A percentile compares a stretch with the other conserved stretches of the same genome.
Conservation (phyloP, 2,329 filamentous ascomycete species). For the Penicillium sp. region DNA sequence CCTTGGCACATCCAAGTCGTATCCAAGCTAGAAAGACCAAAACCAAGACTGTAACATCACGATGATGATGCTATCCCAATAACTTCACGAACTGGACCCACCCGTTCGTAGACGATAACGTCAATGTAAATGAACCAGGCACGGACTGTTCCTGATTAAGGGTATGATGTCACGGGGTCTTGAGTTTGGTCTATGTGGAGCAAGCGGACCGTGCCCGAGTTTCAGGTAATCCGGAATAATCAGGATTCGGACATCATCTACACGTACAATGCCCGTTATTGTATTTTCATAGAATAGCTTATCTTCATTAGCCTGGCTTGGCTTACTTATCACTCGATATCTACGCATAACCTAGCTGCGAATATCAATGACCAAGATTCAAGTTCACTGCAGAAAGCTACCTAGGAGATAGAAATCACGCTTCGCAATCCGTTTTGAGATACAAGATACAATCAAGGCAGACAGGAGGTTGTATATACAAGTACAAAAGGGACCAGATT, state of each 20-base stretch:
- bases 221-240: not conserved
- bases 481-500: not conserved
- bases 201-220: not conserved
- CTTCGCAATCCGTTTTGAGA: not conserved
- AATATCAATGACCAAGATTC: not conserved
- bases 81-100: not conserved
- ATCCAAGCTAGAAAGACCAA: not conserved
- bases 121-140: conserved; percentile 1
- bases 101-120: not conserved
- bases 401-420: not conserved
- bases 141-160: not conserved
- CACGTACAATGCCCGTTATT: not conserved
- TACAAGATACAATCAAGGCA: not conserved
- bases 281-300: not conserved
- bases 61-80: not conserved
- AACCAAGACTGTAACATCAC: not conserved
- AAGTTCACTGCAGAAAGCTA: not conserved
- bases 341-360: not conserved
- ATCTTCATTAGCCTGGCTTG: not conserved
- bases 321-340: not conserved
- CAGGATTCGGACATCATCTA: not conserved
- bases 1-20: not conserved
- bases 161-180: conserved; percentile 1
- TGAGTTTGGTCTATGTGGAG: not conserved
- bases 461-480: not conserved